Conservation (phyloP, 2,329 filamentous ascomycete genomes). For the Bipolaris victoriae region DNA sequence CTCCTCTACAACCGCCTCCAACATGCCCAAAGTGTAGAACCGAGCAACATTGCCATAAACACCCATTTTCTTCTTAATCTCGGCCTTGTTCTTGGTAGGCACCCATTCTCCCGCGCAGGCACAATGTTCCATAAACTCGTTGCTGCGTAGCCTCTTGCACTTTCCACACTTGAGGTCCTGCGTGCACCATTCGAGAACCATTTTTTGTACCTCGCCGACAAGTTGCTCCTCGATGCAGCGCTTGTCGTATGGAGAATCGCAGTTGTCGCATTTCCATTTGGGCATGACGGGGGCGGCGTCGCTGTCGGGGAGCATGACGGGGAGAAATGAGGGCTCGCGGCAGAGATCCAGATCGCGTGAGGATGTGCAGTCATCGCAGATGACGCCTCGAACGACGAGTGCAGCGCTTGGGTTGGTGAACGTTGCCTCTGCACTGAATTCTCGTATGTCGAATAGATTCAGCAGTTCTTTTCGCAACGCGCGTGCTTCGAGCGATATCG, state of each 20-base stretch:
- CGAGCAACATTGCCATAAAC: conserved; percentile 77
- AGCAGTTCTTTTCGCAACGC: conserved; percentile 88
- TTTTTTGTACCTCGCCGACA: conserved; percentile 74
- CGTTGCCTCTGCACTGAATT: conserved; percentile 86
- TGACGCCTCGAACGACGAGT: conserved; percentile 75
- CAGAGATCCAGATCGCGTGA: conserved; percentile 90
- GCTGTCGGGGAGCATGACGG: conserved; percentile 49
- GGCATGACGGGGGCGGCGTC: conserved; percentile 59
- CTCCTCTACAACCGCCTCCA: conserved; percentile 74
- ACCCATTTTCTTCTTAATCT: conserved; percentile 67
- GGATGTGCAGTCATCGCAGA: conserved; percentile 90
- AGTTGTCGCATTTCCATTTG: conserved; percentile 77
- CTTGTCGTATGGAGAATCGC: conserved; percentile 76
- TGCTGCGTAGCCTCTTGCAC: conserved; percentile 69
- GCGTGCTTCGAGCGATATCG: conserved; percentile 85
- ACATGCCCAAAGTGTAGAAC: conserved; percentile 82
- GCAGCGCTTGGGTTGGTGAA: conserved; percentile 85
- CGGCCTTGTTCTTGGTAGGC: conserved; percentile 70
- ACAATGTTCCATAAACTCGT: conserved; percentile 97
- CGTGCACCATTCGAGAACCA: conserved; percentile 79
- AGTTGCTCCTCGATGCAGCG: conserved; percentile 83
- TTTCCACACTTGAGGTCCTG: conserved; percentile 91
- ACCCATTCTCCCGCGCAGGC: conserved; percentile 88
- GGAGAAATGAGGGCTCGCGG: conserved; percentile 81
- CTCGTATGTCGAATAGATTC: conserved; percentile 87